Percentiles rank a stretch among this genome's conserved stretches.
These are phyloP conservation scores for Pyrrhoderma noxium DNA, from an alignment of 1,284 basidiomycete genomes.

Conservation along the genomic window DNA sequence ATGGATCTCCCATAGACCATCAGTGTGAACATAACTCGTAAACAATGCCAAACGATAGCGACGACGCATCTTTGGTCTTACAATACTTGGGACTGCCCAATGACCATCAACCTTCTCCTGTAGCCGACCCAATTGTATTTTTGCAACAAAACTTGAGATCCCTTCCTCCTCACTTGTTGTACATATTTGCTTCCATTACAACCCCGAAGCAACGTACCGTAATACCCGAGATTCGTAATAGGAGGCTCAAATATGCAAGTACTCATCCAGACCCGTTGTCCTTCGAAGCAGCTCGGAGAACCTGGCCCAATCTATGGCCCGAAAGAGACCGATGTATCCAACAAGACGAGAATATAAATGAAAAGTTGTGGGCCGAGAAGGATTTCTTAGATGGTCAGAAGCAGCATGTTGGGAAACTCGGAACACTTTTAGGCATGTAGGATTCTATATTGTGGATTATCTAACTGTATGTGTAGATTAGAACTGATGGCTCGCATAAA, in stretches of 20 bases:
- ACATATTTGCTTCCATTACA: slow-evolving; percentile 51
- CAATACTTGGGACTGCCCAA: slow-evolving; percentile 55
- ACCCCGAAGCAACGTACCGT: slow-evolving; percentile 59
- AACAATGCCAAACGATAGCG: slow-evolving; percentile 18
- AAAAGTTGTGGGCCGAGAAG: slow-evolving; percentile 57
- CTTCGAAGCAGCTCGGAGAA: slow-evolving; percentile 41
- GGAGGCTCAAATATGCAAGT: slow-evolving; percentile 52
- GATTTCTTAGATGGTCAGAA: slow-evolving; percentile 52
- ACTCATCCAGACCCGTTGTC: slow-evolving; percentile 47
- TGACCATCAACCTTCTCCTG: slow-evolving; percentile 54
- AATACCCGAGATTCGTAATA: slow-evolving; percentile 58
- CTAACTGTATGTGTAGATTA: not conserved
- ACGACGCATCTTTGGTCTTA: slow-evolving; percentile 33
- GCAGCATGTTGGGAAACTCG: slow-evolving; percentile 64
- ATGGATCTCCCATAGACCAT: not conserved
- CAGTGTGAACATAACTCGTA: not conserved
- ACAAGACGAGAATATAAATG: slow-evolving; percentile 50
- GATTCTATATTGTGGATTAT: not conserved
- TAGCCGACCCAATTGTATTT: slow-evolving; percentile 51
- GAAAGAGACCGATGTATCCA: slow-evolving; percentile 31
- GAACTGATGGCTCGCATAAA: not conserved
- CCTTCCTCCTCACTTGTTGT: slow-evolving; percentile 60
- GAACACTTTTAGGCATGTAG: slow-evolving; percentile 37
- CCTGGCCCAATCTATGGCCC: slow-evolving; percentile 61
- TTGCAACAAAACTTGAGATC: slow-evolving; percentile 48